Base-by-base conservation (phyloP, 2,329 filamentous ascomycete genomes). In the Orbilia oligospora region DNA sequence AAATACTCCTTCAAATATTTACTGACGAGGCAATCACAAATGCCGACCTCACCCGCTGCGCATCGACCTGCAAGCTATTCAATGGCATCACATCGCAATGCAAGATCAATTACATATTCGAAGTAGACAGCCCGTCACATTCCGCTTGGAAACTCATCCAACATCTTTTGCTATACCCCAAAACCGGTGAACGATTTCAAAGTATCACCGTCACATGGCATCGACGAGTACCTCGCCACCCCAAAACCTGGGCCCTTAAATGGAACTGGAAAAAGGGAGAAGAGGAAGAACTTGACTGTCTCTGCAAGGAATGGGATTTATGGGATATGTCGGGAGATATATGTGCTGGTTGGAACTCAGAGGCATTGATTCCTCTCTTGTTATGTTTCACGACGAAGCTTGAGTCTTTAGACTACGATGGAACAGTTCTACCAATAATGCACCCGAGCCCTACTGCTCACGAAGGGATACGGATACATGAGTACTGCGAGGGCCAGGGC, bases 151-250 rank as follows among this genome's bases (percentile, higher is more conserved):
- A 33, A 20, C 48, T 71, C 14, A 56, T 65, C 2, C 5, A 22
- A 36, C n/a, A 14, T 9, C 56, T 71, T 10, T 14, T 65, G 8
- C 1, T 4, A 10, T 48, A 56, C 22, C 69, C 69, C 5, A 16
- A 33, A 18, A 6, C 56, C 16, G 69, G 69, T 5, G 33, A 36
- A 46, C 46, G 56, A 49, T 71, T 71, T 46, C 51, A n/a, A 16
- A 53, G 44, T 5, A 56, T 71, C 20, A 71, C 2, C 4, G 58
- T 65, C 10, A 65, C 69, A 33, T 71, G 69, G 69, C 56, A 71
- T 20, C 58, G 69, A 10, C 69, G 69, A 8, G 3, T 30, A 12
- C 46, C 46, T 30, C 14, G 20, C 16, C 65, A 71, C 22, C 56
- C 58, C 8, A 55, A 56, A 14, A 71, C 69, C 1, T 71, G 69